Percentiles rank a stretch among this genome's conserved stretches.
Conservation (phyloP, 23 red algal species). For the Gracilaria gracilis region DNA sequence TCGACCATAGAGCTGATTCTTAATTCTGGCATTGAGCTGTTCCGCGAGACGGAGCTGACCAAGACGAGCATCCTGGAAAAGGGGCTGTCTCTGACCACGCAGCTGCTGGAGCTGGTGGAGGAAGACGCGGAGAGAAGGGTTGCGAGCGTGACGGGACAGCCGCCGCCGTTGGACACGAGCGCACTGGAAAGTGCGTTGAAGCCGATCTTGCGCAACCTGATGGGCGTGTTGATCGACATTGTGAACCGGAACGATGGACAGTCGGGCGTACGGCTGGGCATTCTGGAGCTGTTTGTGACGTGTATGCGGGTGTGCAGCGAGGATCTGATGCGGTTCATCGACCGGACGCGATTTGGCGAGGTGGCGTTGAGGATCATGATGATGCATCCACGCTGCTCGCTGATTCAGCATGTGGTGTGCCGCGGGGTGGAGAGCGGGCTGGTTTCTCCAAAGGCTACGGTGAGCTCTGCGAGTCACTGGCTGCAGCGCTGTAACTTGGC, state of each 20-base stretch:
- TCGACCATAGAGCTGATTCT: constrained; percentile 7
- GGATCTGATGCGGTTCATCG: constrained; percentile 29
- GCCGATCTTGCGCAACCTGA: constrained; percentile 16
- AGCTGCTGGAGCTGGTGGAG: constrained; percentile 16
- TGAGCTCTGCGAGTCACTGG: constrained; percentile 33
- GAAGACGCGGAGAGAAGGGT: constrained; percentile 38
- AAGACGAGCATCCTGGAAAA: background rate
- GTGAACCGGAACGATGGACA: constrained; percentile 19
- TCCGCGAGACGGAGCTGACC: constrained; percentile 17
- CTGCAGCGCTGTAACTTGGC: constrained; percentile 8
- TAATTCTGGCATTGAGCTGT: constrained; percentile 33
- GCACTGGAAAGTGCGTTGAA: constrained; percentile 17
- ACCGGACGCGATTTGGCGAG: constrained; percentile 37
- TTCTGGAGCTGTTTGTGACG: constrained; percentile 37
- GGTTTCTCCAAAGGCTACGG: constrained; percentile 12
- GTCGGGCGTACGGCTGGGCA: background rate
- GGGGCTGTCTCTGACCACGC: constrained; percentile 4
- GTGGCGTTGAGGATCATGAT: constrained; percentile 42
- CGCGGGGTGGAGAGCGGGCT: constrained; percentile 29
- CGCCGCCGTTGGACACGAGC: constrained; percentile 14
- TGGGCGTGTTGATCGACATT: constrained; percentile 47
- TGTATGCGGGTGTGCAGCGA: constrained; percentile 13
- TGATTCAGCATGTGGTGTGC: constrained; percentile 42
- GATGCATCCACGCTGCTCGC: constrained; percentile 44
- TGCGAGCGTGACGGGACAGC: constrained; percentile 29